Conservation (phyloP, 2,329 filamentous ascomycete genomes). For the Chaetomiaceae sp. region DNA sequence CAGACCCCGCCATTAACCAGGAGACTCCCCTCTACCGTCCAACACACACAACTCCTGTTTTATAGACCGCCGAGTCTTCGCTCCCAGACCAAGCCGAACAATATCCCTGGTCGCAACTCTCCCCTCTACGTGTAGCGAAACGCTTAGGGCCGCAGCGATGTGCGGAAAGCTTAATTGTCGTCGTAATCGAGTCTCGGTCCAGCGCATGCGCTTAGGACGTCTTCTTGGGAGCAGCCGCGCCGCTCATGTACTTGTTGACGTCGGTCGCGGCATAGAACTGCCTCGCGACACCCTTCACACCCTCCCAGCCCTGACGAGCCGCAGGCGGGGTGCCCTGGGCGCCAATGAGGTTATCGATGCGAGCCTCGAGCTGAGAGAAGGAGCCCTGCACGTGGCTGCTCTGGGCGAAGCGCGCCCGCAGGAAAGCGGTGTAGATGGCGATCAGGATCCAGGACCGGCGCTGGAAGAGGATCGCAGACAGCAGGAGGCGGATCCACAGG, state of each 20-base stretch:
- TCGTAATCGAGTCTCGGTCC: neutral
- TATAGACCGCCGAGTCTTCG: neutral
- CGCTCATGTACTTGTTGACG: slow-evolving; percentile 64
- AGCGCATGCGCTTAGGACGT: slow-evolving; percentile 42
- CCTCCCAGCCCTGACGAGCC: slow-evolving; percentile 74
- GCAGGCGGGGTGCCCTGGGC: slow-evolving; percentile 82
- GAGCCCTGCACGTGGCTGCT: slow-evolving; percentile 88
- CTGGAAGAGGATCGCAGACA: slow-evolving; percentile 81
- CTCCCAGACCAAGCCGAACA: neutral
- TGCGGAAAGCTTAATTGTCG: slow-evolving; percentile 17
- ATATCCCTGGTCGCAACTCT: neutral
- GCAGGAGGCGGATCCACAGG: slow-evolving; percentile 76
- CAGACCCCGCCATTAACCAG: neutral
- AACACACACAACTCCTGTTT: neutral
- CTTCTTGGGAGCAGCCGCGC: slow-evolving; percentile 59
- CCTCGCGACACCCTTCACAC: slow-evolving; percentile 65
- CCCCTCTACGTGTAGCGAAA: neutral
- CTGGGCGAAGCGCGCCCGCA: slow-evolving; percentile 84
- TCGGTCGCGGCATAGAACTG: slow-evolving; percentile 79
- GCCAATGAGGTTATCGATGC: slow-evolving; percentile 75
- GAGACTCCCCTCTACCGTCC: neutral
- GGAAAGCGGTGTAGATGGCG: slow-evolving; percentile 80
- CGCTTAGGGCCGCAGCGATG: slow-evolving; percentile 8
- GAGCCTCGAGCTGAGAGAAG: slow-evolving; percentile 65
- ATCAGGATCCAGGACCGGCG: slow-evolving; percentile 88